Conservation (phyloP, 805 yeast species). For the Kuraishia hungarica region DNA sequence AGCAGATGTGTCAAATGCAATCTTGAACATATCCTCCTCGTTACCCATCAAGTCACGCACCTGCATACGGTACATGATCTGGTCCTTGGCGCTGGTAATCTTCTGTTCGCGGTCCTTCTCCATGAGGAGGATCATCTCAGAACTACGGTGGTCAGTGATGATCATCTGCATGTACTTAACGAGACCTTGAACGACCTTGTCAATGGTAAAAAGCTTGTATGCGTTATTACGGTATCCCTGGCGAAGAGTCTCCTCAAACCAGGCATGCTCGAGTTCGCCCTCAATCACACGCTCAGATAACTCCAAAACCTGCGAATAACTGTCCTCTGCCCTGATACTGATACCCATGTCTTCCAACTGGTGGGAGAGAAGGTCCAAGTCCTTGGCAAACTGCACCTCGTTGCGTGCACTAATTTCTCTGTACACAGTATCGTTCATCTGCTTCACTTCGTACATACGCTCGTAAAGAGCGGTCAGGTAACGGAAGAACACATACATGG, state of each 20-base stretch:
- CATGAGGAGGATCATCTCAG: constrained; percentile 73
- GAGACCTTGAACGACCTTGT: constrained; percentile 78
- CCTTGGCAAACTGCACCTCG: constrained; percentile 74
- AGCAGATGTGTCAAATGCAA: constrained; percentile 52
- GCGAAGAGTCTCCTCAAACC: constrained; percentile 92
- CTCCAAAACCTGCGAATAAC: constrained; percentile 70
- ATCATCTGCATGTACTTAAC: constrained; percentile 84
- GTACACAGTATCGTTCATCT: constrained; percentile 60
- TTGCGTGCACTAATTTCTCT: constrained; percentile 59
- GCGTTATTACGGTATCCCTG: constrained; percentile 94
- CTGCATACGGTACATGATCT: constrained; percentile 83
- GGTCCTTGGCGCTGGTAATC: constrained; percentile 72
- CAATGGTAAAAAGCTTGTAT: constrained; percentile 85
- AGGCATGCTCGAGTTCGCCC: constrained; percentile 86
- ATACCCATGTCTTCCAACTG: constrained; percentile 79
- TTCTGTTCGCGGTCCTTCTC: constrained; percentile 67
- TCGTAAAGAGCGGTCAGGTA: constrained; percentile 74
- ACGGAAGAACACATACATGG: constrained; percentile 84
- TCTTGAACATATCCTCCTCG: constrained; percentile 90
- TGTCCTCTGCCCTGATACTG: constrained; percentile 56
- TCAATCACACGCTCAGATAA: constrained; percentile 73
- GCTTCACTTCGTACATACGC: constrained; percentile 72
- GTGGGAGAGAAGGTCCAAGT: constrained; percentile 70
- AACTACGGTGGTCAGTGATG: constrained; percentile 68
- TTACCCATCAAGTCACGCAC: constrained; percentile 69